phyloP scores from a whole-genome alignment of 192 early-diverging fungal species.

The Coemansia sp. region DNA sequence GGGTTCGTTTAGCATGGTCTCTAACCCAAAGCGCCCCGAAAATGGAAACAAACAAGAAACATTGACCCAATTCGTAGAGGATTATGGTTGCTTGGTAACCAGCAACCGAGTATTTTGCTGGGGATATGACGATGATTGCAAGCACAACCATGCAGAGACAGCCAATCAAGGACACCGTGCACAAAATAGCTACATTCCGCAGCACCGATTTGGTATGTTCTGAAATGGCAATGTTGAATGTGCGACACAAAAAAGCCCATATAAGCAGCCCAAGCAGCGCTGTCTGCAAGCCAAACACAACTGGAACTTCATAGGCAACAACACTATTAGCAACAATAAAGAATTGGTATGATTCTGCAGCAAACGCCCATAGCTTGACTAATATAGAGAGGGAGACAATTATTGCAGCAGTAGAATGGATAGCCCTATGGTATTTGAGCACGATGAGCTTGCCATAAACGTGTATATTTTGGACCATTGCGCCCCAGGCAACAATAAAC shows the following conservation, averaged over 20 bases:
- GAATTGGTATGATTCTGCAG: constrained; percentile 34
- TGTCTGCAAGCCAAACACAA: constrained; percentile 23
- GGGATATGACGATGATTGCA: constrained; percentile 1
- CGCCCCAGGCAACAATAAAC: constrained; percentile 35
- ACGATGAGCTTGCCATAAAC: neutral
- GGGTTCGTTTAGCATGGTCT: constrained; percentile 30
- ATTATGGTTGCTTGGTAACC: constrained; percentile 18
- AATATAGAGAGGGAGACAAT: constrained; percentile 23
- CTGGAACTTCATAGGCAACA: constrained; percentile 21
- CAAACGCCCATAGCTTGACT: constrained; percentile 32
- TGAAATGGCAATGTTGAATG: constrained; percentile 37
- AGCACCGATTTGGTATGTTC: constrained; percentile 27
- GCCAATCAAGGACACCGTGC: constrained; percentile 20
- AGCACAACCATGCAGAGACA: constrained; percentile 23
- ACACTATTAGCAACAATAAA: constrained; percentile 5
- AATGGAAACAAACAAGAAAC: constrained; percentile 23
- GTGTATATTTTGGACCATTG: constrained; percentile 26
- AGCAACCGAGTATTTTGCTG: constrained; percentile 6
- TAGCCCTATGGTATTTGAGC: neutral
- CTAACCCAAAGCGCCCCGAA: constrained; percentile 31
- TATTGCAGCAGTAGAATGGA: constrained; percentile 12
- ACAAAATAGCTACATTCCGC: constrained; percentile 19
- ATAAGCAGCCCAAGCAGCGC: constrained; percentile 16
- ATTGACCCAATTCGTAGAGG: constrained; percentile 30
- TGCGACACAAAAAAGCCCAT: constrained; percentile 23